These are phyloP conservation scores for Xylaria sp. DNA, from an alignment of 2,329 filamentous ascomycete species.

Conservation along the genomic window DNA sequence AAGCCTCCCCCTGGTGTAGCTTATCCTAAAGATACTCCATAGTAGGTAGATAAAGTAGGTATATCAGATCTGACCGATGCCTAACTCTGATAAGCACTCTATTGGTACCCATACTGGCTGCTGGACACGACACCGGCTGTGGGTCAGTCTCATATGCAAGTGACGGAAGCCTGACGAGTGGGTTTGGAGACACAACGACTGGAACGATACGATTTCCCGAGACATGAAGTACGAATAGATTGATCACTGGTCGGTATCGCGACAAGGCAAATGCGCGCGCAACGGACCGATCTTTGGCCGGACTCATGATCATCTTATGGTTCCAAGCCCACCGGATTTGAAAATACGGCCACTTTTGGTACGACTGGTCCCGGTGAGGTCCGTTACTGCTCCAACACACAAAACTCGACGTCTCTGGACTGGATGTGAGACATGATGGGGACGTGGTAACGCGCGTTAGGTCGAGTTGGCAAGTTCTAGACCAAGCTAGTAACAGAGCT, in stretches of 20 bases:
- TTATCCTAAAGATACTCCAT: not conserved
- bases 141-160: conserved; percentile 21
- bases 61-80: conserved; percentile 11
- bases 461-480: conserved; percentile 1
- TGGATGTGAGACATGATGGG: not conserved
- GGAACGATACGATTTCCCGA: conserved; percentile 6
- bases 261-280: not conserved
- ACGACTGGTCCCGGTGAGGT: conserved; percentile 22
- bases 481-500: not conserved
- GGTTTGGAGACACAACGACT: conserved; percentile 12
- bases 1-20: conserved; percentile 11
- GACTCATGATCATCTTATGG: not conserved
- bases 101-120: conserved; percentile 2
- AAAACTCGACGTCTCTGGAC: not conserved
- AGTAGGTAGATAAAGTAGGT: conserved; percentile 26
- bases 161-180: conserved; percentile 24
- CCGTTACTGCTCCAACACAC: conserved; percentile 9
- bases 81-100: conserved; percentile 17
- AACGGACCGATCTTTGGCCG: not conserved
- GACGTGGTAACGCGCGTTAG: not conserved
- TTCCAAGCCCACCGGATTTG: not conserved
- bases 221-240: conserved; percentile 1
- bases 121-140: conserved; percentile 6
- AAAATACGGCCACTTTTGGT: not conserved
- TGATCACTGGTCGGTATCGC: conserved; percentile 8